Evolutionary conservation across 2,329 filamentous ascomycete genomes (phyloP).

Genomic region (Aspergillus latus): DNA sequence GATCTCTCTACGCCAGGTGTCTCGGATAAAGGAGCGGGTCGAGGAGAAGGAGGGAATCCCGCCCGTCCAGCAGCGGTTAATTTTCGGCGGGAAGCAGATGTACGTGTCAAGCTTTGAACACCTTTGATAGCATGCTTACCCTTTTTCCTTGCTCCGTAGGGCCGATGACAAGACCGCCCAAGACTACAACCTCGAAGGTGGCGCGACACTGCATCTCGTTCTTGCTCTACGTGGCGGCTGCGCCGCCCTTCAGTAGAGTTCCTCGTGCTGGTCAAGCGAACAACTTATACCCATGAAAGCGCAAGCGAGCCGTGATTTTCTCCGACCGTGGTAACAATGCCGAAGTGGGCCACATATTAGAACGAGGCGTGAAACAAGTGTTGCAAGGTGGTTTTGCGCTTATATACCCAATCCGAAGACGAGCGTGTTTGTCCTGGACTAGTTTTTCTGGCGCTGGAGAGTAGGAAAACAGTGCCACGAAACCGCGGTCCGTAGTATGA

Average conservation of each 20-base stretch:
- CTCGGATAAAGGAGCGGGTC: constrained; percentile 96
- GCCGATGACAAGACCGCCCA: constrained; percentile 89
- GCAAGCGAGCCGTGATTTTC: neutral
- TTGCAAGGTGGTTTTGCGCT: neutral
- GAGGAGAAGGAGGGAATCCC: constrained; percentile 99
- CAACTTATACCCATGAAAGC: neutral
- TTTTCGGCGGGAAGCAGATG: constrained; percentile 98
- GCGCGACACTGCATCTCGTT: constrained; percentile 91
- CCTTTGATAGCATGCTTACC: constrained; percentile 2
- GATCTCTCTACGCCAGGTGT: constrained; percentile 59
- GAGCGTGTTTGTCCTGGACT: neutral
- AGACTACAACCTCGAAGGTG: constrained; percentile 88
- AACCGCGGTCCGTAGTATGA: neutral
- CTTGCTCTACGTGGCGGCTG: constrained; percentile 83
- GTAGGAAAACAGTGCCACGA: neutral
- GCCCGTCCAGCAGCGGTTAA: constrained; percentile 91
- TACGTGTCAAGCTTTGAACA: constrained; percentile 44
- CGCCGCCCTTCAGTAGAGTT: constrained; percentile 20
- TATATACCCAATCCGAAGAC: constrained; percentile 11
- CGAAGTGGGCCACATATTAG: neutral
- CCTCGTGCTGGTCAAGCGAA: neutral
- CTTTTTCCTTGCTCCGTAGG: constrained; percentile 52
- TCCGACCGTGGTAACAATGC: neutral
- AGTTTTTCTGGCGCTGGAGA: neutral
- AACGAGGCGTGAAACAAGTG: neutral